Evolutionary conservation across 805 yeast genomes (phyloP), one percentile per base, ranked within the genome.

Genomic region (Metschnikowia baotianmanensis): DNA sequence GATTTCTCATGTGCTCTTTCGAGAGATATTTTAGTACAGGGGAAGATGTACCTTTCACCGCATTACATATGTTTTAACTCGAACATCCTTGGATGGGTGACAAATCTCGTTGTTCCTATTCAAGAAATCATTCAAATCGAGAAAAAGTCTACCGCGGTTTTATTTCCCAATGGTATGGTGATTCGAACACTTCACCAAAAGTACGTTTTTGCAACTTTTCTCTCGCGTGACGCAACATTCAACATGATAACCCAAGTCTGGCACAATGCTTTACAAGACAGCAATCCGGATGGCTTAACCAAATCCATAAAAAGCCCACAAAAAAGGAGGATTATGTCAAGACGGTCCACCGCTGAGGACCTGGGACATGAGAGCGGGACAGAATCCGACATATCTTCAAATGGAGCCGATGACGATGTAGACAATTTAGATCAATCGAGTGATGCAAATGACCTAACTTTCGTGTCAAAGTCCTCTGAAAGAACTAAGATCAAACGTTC

Each of bases 121-220:
- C 74, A 69, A 40, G 86, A 83, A 49, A 77, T 83, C 17, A 71
- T 80, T 22, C 78, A 77, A 47, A 70, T 83, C 16, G 83, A 80
- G 46, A 83, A 82, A 58, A 77, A 73, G 56, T 71, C 77, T 12
- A 82, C 88, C 0, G 84, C 82, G 0, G 81, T 79, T 0, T 65
- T 83, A 12, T 80, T 83, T 45, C 88, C 88, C 5, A 83, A 83
- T 54, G 87, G 85, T 1, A 74, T 83, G 46, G 71, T 74, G 31
- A 72, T 83, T 17, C 72, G 77, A 41, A 83, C 89, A 1, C 61
- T 80, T 34, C 85, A 82, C 52, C 77, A 74, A 19, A 77, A 74
- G 50, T 79, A 76, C 55, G 70, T 72, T 0, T 83, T 83, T 67
- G 87, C 87, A 0, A 75, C 84, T 1, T 77, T 83, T 45, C 64